Evolutionary conservation across 164 flowering plant genomes (phyloP), one percentile per base, ranked within the genome.

Genomic region (Stephania japonica): DNA sequence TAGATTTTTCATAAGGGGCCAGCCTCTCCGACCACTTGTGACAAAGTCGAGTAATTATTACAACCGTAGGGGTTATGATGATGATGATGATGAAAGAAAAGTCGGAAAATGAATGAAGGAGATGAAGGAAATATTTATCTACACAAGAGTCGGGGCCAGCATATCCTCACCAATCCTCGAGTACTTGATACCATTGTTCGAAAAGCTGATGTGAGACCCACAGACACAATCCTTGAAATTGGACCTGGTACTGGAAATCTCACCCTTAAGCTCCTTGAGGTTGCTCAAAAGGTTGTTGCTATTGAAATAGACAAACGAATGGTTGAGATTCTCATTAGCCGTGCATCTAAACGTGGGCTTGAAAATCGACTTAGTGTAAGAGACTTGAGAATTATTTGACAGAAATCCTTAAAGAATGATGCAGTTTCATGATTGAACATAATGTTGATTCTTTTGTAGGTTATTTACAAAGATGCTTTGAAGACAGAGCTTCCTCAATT

Each of bases 211-310:
- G 73, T 93, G 5, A 82, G 67, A 18, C 82, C 89, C 2, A 79
- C 83, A 2, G 98, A 95, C 59, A 90, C 96, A 0, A 86, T 95
- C 68, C 82, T 93, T 1, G 99, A 95, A 79, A 89, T 91, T 74
- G 99, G 99, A 27, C 98, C 99, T 26, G 99, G 99, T 14, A 95
- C 99, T 21, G 99, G 98, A 67, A 93, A 95, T 81, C 94, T 95
- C 73, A 95, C 98, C 9, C 77, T 93, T 53, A 88, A 77, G 86
- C 93, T 95, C 50, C 90, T 95, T 5, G 86, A 91, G 79, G 92
- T 76, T 25, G 88, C 94, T 21, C 25, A 80, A 5, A 84, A 78
- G 41, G 99, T 95, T 43, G 78, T 89, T 9, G 97, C 93, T 0
- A 79, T 95, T 24, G 98, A 95, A 63, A 78, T 95, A 7, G 99